Evolutionary conservation across 2,329 filamentous ascomycete genomes (phyloP), one percentile per base, ranked within the genome.

Genomic region (Talaromyces funiculosus): DNA sequence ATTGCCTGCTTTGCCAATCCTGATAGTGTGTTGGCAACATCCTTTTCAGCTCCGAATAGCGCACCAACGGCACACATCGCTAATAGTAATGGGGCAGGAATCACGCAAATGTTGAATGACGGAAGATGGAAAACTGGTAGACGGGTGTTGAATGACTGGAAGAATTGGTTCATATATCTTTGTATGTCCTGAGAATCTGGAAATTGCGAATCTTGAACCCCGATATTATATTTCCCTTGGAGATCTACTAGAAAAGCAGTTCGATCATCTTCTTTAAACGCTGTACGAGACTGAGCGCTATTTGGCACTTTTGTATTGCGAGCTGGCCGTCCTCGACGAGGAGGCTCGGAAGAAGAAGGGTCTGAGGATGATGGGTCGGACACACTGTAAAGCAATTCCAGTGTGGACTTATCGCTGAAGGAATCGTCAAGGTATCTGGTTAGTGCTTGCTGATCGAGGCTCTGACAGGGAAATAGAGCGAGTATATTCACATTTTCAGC

Each of bases 61-160:
- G 73, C 72, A 1, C 73, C 73, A 57, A 75, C 72, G 16, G 71
- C 69, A 51, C 72, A 74, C 45, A 75, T 74, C 2, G 71, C 68
- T 5, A 75, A 63, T 6, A 72, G 55, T 9, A 75, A 60, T 2
- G 71, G 69, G 22, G 68, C 67, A 16, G 71, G 70, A 6, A 65
- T 66, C 5, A 58, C 61, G 16, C 61, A 63, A 14, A 71, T 56
- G 26, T 71, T 64, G 47, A 73, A 64, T 0, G 72, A 70, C 9
- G 69, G 67, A 5, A 73, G 61, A 58, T 75, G 72, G 20, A 75
- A 65, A 22, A 75, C 68, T 0, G 72, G 72, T 24, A 72, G 63
- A 53, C 72, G 71, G 14, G 66, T 66, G 57, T 74, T 71, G 64
- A 73, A 75, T 51, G 69, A 68, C 22, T 68, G 65, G 26, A 74